A percentile compares a stretch with the other conserved stretches of the same genome.
phyloP scores from a whole-genome alignment of 192 early-diverging fungal genomes.

The Rhizophagus clarus region DNA sequence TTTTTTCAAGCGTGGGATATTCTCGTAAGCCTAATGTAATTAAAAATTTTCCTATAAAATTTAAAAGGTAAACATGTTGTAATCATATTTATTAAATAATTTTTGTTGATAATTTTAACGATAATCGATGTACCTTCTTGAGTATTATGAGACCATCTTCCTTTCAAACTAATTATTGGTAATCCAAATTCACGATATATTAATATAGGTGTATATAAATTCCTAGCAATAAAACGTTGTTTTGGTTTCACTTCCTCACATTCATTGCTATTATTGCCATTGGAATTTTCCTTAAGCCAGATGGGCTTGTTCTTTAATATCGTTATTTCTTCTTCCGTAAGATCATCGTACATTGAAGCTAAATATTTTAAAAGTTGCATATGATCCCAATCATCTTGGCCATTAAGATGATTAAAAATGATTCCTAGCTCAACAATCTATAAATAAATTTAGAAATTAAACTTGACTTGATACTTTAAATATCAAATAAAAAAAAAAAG shows the following conservation, averaged over 20 bases:
- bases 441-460: not conserved
- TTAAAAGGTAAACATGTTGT: too few species aligned
- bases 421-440: constrained; percentile 81
- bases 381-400: constrained; percentile 80
- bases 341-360: constrained; percentile 49
- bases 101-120: too few species aligned
- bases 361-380: constrained; percentile 83
- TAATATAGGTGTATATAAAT: constrained; percentile 70
- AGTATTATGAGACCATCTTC: constrained; percentile 40
- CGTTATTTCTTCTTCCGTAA: constrained; percentile 61
- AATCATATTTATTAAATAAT: too few species aligned
- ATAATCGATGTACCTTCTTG: constrained; percentile 31
- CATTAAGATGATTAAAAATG: constrained; percentile 76
- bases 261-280: too few species aligned
- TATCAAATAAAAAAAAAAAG: not conserved
- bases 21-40: constrained; percentile 50
- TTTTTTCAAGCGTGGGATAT: constrained; percentile 40
- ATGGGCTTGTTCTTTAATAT: constrained; percentile 64
- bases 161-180: constrained; percentile 71
- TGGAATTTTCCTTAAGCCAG: constrained; percentile 56
- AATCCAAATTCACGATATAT: constrained; percentile 58
- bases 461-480: too few species aligned
- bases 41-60: constrained; percentile 48
- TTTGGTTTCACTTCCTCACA: too few species aligned
- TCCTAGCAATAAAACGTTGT: constrained; percentile 45